phyloP scores from a whole-genome alignment of 768 basidiomycete species.

The Cyathus striatus region DNA sequence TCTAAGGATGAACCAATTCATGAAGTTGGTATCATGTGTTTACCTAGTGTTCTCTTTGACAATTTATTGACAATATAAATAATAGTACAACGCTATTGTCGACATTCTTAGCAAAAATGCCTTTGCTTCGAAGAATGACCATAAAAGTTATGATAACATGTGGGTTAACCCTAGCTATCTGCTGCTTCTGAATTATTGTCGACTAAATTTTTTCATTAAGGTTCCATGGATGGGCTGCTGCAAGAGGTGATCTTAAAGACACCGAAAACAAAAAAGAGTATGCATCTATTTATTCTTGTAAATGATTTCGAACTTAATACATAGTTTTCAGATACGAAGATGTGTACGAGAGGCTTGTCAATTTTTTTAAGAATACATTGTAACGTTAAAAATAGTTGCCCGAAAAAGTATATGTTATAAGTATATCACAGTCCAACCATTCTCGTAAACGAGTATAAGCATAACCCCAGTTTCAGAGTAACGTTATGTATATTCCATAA shows the following conservation, averaged over 20 bases:
- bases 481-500: conserved; percentile 29
- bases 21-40: conserved; percentile 32
- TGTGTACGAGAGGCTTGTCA: conserved; percentile 46
- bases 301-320: background rate
- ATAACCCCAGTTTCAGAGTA: background rate
- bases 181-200: background rate
- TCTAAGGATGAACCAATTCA: conserved; percentile 54
- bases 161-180: conserved; percentile 13
- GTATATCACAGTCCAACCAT: background rate
- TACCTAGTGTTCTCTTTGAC: background rate
- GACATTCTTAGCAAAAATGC: conserved; percentile 43
- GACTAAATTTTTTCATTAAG: conserved; percentile 21
- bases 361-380: conserved; percentile 38
- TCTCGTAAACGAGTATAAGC: background rate
- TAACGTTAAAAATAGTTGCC: no score
- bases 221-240: conserved; percentile 65
- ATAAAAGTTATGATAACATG: conserved; percentile 46
- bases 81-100: conserved; percentile 45
- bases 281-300: conserved; percentile 5
- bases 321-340: conserved; percentile 37
- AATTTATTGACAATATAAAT: background rate
- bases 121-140: conserved; percentile 42
- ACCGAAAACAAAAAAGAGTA: conserved; percentile 55
- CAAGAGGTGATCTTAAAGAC: conserved; percentile 51
- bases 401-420: no score